phyloP scores from a whole-genome alignment of 1,139 yeast genomes.

The Suhomyces anneliseae region DNA sequence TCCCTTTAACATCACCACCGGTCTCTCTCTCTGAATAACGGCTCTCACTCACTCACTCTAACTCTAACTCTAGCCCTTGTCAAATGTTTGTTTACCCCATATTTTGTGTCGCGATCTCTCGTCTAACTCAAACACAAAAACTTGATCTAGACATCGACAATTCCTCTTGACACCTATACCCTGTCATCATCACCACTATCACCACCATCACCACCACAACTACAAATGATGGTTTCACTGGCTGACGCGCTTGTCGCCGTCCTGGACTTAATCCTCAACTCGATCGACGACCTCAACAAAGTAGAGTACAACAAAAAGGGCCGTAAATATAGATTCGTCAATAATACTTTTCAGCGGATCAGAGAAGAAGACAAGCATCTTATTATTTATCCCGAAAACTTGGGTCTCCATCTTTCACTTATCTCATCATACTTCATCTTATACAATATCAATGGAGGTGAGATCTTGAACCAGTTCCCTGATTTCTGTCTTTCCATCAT shows the following conservation, averaged over 20 bases:
- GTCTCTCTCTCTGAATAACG: not conserved
- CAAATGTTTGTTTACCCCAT: not conserved
- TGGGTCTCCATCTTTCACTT: constrained; percentile 36
- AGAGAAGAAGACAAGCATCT: constrained; percentile 54
- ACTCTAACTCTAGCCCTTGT: not conserved
- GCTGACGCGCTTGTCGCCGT: constrained; percentile 23
- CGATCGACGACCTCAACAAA: constrained; percentile 31
- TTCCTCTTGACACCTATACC: not conserved
- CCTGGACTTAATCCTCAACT: constrained; percentile 22
- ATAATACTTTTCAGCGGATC: constrained; percentile 50
- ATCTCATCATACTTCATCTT: constrained; percentile 48
- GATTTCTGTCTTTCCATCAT: constrained; percentile 51
- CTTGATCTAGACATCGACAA: not conserved
- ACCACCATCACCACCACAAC: not conserved
- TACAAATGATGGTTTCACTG: constrained; percentile 5
- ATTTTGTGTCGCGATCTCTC: not conserved
- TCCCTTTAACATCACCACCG: no score
- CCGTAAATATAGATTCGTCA: constrained; percentile 50
- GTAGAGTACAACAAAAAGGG: constrained; percentile 52
- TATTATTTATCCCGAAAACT: constrained; percentile 40
- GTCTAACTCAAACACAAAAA: not conserved
- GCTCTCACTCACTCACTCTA: not conserved
- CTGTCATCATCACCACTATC: not conserved
- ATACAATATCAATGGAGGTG: constrained; percentile 35
- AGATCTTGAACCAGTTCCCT: constrained; percentile 33